phyloP scores from a whole-genome alignment of 1,284 basidiomycete genomes.

The Naganishia cerealis region DNA sequence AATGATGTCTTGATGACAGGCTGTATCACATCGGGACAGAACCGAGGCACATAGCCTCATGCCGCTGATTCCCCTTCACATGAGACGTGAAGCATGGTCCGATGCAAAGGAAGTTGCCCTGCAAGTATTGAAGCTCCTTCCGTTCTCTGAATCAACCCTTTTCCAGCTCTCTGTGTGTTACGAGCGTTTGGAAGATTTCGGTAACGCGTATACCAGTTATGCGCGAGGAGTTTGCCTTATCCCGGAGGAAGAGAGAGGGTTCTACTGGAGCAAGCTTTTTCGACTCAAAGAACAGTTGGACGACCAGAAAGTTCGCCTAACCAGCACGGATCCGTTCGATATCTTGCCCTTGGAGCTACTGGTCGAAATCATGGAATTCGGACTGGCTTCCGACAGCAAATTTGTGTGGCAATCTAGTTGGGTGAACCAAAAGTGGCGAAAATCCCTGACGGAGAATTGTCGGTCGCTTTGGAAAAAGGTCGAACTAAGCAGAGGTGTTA shows the following conservation, averaged over 20 bases:
- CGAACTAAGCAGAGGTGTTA: no score
- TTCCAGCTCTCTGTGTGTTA: conserved; percentile 11
- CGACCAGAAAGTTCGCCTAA: neutral
- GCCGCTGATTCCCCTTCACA: no score
- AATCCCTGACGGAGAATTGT: neutral
- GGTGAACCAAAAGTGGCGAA: neutral
- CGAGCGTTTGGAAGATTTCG: conserved; percentile 3
- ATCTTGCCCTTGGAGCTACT: conserved; percentile 12
- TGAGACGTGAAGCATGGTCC: no score
- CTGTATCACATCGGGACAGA: no score
- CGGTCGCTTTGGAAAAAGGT: neutral
- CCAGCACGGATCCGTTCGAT: conserved; percentile 2
- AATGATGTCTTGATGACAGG: no score
- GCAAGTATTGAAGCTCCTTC: neutral
- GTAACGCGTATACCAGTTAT: neutral
- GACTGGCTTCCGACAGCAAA: neutral
- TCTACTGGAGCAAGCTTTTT: neutral
- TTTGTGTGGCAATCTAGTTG: neutral
- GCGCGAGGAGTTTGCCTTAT: neutral
- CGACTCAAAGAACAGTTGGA: conserved; percentile 10
- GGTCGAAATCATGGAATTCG: neutral
- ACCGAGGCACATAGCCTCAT: no score
- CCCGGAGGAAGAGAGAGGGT: neutral
- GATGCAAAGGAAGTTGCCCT: neutral
- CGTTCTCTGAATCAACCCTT: neutral